phyloP scores from a whole-genome alignment of 192 early-diverging fungal species.

The Dimargaris xerosporica region DNA sequence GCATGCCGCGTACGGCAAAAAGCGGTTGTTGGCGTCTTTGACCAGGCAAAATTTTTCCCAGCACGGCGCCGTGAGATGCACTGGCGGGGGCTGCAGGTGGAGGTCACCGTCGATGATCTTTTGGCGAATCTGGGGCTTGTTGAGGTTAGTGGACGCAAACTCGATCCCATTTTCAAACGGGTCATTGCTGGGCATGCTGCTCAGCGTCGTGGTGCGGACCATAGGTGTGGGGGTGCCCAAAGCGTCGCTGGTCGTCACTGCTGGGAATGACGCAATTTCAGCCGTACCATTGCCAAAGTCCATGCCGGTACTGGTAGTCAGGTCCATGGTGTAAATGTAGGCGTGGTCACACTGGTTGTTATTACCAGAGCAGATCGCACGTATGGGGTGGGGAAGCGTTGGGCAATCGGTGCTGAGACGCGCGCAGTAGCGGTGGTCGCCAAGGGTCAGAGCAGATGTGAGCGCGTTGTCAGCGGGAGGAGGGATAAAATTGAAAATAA shows the following conservation, averaged over 20 bases:
- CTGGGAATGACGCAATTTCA: neutral
- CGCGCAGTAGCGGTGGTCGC: neutral
- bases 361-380: neutral
- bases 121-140: constrained; percentile 1
- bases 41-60: constrained; percentile 10
- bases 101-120: neutral
- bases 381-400: neutral
- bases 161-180: no score
- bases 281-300: constrained; percentile 1
- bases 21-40: neutral
- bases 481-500: neutral
- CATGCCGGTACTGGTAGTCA: constrained; percentile 1
- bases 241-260: no score
- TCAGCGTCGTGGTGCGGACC: no score
- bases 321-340: neutral
- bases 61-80: constrained; percentile 2
- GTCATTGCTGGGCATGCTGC: no score
- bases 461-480: neutral
- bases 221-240: no score
- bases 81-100: constrained; percentile 1
- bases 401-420: neutral
- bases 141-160: neutral
- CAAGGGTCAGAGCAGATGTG: neutral
- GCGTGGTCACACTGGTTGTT: no score
- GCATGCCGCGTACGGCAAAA: constrained; percentile 1